Conservation (phyloP, 305 asterid genomes). For the Fraxinus sp. region DNA sequence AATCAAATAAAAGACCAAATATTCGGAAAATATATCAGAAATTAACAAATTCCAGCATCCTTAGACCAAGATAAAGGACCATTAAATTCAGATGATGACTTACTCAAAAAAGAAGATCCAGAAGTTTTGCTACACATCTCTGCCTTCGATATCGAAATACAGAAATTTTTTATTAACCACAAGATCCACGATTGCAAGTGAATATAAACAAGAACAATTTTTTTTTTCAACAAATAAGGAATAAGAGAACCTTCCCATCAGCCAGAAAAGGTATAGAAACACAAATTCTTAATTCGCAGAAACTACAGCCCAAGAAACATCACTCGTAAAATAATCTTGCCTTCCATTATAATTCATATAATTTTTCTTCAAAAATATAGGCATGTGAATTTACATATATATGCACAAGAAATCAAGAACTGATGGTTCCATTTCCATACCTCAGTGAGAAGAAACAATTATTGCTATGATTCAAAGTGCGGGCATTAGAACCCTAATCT, state of each 20-base stretch:
- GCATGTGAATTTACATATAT: neutral
- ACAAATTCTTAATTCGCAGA: constrained; percentile 10
- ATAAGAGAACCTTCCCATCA: constrained; percentile 20
- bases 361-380: neutral
- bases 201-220: constrained; percentile 22
- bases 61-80: neutral
- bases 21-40: constrained; percentile 19
- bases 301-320: constrained; percentile 37
- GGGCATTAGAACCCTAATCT: constrained; percentile 46
- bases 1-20: constrained; percentile 15
- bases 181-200: constrained; percentile 45
- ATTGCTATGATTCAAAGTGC: constrained; percentile 40
- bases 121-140: constrained; percentile 1
- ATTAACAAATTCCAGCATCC: neutral
- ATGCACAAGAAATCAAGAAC: constrained; percentile 10
- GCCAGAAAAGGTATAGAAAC: constrained; percentile 18
- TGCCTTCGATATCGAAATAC: constrained; percentile 41
- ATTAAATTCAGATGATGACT: neutral
- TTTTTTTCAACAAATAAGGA: neutral
- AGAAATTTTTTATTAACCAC: constrained; percentile 38
- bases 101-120: neutral
- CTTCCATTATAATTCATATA: constrained; percentile 11
- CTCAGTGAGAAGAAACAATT: constrained; percentile 30
- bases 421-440: constrained; percentile 39
- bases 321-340: constrained; percentile 25